These are phyloP conservation scores for Nakazawaea pomicola DNA, from an alignment of 805 yeast genomes.

Conservation along the genomic window DNA sequence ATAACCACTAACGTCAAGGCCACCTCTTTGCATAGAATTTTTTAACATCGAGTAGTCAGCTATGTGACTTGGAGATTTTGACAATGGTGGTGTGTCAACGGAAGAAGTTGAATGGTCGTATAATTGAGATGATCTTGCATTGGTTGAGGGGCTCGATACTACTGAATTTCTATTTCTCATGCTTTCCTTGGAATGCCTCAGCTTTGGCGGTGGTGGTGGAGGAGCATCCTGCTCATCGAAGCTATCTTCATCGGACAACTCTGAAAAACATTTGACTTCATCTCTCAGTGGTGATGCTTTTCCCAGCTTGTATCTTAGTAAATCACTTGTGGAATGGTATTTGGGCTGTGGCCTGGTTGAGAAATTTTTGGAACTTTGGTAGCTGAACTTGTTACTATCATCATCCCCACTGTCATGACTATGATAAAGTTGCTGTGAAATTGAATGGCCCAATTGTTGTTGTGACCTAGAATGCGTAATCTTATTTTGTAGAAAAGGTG, in stretches of 20 bases:
- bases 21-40: conserved; percentile 12
- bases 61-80: background rate
- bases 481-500: conserved; percentile 16
- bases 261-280: background rate
- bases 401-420: background rate
- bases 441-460: conserved; percentile 1
- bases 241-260: conserved; percentile 13
- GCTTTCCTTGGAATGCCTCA: conserved; percentile 13
- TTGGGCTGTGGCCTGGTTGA: background rate
- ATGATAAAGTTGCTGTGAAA: conserved; percentile 3
- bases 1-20: conserved; percentile 7
- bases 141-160: conserved; percentile 3
- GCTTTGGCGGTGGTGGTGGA: conserved; percentile 38
- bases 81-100: conserved; percentile 4
- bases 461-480: conserved; percentile 1
- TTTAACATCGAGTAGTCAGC: conserved; percentile 8
- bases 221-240: conserved; percentile 18
- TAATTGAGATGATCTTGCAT: conserved; percentile 3
- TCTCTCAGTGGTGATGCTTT: conserved; percentile 6
- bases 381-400: background rate
- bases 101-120: conserved; percentile 13
- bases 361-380: background rate
- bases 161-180: conserved; percentile 5
- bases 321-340: conserved; percentile 6
- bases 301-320: background rate